phyloP scores from a whole-genome alignment of 139 green algal genomes.

The Pseudopediastrum boryanum region DNA sequence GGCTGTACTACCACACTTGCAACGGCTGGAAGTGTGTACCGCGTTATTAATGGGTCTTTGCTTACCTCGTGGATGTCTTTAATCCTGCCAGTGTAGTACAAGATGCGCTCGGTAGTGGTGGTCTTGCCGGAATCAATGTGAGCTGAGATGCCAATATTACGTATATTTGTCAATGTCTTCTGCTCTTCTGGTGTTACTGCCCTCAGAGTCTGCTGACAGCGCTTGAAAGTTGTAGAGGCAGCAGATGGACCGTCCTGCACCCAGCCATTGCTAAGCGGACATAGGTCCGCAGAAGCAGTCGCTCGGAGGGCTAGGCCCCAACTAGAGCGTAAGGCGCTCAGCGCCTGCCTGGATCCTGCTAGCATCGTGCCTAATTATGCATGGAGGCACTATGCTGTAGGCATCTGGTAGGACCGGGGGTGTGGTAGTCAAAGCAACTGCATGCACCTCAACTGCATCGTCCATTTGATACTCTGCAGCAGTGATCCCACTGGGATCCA shows the following conservation, averaged over 20 bases:
- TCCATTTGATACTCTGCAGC: no score
- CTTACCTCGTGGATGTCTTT: constrained; percentile 96
- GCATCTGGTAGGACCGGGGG: no score
- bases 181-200: constrained; percentile 47
- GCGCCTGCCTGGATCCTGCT: not conserved
- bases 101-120: constrained; percentile 96
- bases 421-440: no score
- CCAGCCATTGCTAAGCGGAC: not conserved
- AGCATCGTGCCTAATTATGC: not conserved
- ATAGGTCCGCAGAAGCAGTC: not conserved
- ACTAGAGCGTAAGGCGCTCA: not conserved
- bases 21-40: no score
- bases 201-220: not conserved
- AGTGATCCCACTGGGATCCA: no score
- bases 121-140: constrained; percentile 99
- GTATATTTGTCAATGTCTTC: constrained; percentile 54
- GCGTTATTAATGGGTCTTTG: no score
- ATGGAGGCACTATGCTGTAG: no score
- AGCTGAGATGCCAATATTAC: constrained; percentile 98
- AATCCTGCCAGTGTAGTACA: constrained; percentile 98
- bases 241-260: not conserved
- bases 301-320: not conserved
- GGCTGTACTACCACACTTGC: no score
- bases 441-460: no score
- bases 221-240: constrained; percentile 5